Percentiles rank a stretch among this genome's conserved stretches.
Evolutionary conservation across 192 early-diverging fungal species (phyloP).

Genomic region (Coemansia sp.): DNA sequence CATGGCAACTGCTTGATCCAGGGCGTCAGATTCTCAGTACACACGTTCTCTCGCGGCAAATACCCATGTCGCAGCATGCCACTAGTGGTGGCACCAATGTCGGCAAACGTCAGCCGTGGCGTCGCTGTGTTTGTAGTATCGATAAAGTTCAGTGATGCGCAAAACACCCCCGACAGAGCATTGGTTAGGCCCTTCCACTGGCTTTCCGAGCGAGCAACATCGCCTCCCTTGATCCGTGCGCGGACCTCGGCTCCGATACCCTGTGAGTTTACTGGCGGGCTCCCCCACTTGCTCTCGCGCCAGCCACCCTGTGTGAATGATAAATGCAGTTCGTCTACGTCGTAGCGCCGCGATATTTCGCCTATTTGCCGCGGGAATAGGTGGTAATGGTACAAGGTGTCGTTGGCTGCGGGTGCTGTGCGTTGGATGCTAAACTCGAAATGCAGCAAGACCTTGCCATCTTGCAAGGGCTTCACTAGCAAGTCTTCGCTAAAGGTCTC

Average conservation of each 20-base stretch:
- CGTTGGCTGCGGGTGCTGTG: conserved; percentile 6
- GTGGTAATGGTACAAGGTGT: conserved; percentile 67
- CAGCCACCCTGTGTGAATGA: conserved; percentile 90
- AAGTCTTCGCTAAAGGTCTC: conserved; percentile 72
- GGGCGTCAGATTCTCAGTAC: conserved; percentile 98
- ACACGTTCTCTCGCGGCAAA: conserved; percentile 90
- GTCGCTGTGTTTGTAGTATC: conserved; percentile 70
- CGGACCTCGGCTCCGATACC: conserved; percentile 77
- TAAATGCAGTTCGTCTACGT: conserved; percentile 79
- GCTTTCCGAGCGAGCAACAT: neutral
- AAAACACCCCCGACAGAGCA: conserved; percentile 91
- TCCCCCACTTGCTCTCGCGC: conserved; percentile 79
- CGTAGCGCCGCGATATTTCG: conserved; percentile 73
- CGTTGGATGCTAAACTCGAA: conserved; percentile 72
- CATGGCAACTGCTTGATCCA: conserved; percentile 97
- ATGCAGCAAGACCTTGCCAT: conserved; percentile 79
- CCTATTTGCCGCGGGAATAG: conserved; percentile 84
- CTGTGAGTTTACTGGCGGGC: conserved; percentile 53
- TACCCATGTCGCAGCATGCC: conserved; percentile 66
- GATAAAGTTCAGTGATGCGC: conserved; percentile 95
- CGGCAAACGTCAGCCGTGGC: conserved; percentile 56
- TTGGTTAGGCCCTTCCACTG: conserved; percentile 89
- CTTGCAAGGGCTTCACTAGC: conserved; percentile 64
- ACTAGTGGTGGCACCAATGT: neutral
- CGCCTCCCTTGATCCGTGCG: conserved; percentile 60